Percentiles rank a stretch among this genome's conserved stretches.
Evolutionary conservation across 176 grass and related monocot genomes (phyloP).

Genomic region (Canna indica): DNA sequence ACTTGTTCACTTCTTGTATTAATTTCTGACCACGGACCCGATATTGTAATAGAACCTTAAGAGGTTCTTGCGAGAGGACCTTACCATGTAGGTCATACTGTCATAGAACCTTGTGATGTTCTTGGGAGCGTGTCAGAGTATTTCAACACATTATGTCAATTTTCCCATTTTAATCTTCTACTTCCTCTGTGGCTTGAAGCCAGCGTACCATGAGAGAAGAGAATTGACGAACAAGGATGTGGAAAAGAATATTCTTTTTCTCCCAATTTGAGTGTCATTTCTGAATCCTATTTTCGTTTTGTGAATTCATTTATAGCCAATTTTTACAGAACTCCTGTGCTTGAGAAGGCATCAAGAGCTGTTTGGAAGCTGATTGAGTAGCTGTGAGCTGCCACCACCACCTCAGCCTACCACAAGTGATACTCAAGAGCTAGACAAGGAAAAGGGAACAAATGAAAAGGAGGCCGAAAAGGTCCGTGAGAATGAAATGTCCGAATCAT

Average conservation of each 20-base stretch:
- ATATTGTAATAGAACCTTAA: too few relatives aligned
- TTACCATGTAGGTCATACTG: background rate
- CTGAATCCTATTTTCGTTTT: background rate
- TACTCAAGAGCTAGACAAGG: constrained; percentile 5
- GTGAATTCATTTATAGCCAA: background rate
- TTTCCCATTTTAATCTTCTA: too few relatives aligned
- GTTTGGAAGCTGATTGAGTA: constrained; percentile 88
- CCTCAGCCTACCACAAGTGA: constrained; percentile 19
- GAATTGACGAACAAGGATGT: too few relatives aligned
- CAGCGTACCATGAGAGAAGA: too few relatives aligned
- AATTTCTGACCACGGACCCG: background rate
- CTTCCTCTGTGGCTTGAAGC: too few relatives aligned
- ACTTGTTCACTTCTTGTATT: background rate
- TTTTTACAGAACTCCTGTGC: constrained; percentile 68
- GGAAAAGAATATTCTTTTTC: background rate
- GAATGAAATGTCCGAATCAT: constrained; percentile 21
- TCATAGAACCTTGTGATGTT: background rate
- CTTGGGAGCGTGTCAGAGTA: too few relatives aligned
- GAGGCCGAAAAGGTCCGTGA: constrained; percentile 34
- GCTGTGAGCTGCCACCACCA: constrained; percentile 23
- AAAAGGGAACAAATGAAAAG: constrained; percentile 20
- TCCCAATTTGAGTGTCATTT: background rate
- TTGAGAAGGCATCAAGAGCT: constrained; percentile 86
- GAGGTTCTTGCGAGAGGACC: too few relatives aligned
- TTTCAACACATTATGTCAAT: too few relatives aligned